phyloP scores from a whole-genome alignment of 2,329 filamentous ascomycete species.

The Beauveria brongniartii region DNA sequence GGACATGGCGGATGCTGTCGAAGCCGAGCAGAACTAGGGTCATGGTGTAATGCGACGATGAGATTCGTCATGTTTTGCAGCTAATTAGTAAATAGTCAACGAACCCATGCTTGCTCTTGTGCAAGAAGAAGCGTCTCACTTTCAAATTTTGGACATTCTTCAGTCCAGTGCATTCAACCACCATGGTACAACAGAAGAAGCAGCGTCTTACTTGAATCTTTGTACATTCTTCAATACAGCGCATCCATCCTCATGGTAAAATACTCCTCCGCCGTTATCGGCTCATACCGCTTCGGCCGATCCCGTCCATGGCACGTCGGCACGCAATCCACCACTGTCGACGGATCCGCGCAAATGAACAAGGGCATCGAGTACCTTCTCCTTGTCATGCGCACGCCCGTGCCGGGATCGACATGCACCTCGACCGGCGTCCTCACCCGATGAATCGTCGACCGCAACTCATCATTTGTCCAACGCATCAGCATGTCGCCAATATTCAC shows the following conservation, averaged over 20 bases:
- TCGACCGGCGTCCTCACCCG: constrained; percentile 33
- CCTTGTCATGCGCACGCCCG: constrained; percentile 32
- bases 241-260: constrained; percentile 19
- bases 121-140: too few species aligned
- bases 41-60: not conserved
- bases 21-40: constrained; percentile 21
- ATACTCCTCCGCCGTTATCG: constrained; percentile 24
- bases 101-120: too few species aligned
- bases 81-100: too few species aligned
- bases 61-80: not conserved
- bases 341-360: constrained; percentile 44
- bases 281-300: constrained; percentile 41
- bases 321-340: constrained; percentile 43
- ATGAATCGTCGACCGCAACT: constrained; percentile 27
- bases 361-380: constrained; percentile 53
- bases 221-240: not conserved
- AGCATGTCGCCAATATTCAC: constrained; percentile 33
- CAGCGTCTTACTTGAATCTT: too few species aligned
- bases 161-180: constrained; percentile 13
- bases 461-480: constrained; percentile 31
- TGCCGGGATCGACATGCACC: constrained; percentile 14
- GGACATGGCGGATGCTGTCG: constrained; percentile 49
- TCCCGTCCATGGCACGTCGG: constrained; percentile 34
- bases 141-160: not conserved
- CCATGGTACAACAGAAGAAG: constrained; percentile 13